phyloP scores from a whole-genome alignment of 208 protist genomes.

The Acanthamoeba quina region DNA sequence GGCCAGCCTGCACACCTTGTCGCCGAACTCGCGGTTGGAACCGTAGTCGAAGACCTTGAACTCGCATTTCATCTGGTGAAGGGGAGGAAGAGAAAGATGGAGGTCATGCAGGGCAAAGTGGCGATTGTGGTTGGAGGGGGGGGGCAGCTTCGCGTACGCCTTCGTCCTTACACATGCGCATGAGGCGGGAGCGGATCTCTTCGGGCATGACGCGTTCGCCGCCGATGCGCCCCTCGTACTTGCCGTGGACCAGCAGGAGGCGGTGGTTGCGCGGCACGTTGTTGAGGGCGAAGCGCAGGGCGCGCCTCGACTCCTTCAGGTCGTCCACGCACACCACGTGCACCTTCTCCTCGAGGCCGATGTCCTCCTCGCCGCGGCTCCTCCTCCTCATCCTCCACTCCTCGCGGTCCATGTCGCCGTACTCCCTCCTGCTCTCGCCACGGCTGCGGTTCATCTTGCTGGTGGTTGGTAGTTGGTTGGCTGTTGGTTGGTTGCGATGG shows the following conservation, averaged over 20 bases:
- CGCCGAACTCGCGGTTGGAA: neutral
- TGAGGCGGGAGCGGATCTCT: neutral
- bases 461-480: neutral
- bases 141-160: neutral
- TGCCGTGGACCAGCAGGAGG: constrained; percentile 17
- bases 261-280: constrained; percentile 49
- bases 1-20: neutral
- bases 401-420: neutral
- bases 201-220: neutral
- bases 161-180: constrained; percentile 10
- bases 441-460: neutral
- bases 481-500: neutral
- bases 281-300: constrained; percentile 22
- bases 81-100: neutral
- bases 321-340: constrained; percentile 53
- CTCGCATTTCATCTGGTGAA: neutral
- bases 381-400: neutral
- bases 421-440: neutral
- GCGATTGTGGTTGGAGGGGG: too few relatives aligned
- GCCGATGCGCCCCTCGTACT: neutral
- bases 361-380: neutral
- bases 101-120: neutral
- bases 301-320: neutral
- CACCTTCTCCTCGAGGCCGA: neutral
- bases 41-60: constrained; percentile 12